Percentiles rank a stretch among this genome's conserved stretches.
phyloP scores from a whole-genome alignment of 306 rosid species.

The Vigna angularis region DNA sequence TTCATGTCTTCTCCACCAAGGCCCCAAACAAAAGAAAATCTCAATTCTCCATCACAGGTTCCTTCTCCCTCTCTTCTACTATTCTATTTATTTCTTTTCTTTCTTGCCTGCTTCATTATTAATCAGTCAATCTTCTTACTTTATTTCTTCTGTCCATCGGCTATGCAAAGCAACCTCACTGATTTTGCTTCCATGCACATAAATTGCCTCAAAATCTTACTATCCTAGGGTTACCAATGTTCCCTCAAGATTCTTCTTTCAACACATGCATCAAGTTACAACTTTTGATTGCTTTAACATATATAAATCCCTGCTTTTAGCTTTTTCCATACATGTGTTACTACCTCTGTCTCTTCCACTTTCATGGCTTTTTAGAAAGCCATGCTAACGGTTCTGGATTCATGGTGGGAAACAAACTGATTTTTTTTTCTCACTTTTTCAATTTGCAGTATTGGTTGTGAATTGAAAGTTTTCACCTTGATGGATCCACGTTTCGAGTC shows the following conservation, averaged over 20 bases:
- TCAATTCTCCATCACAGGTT: slow-evolving; percentile 7
- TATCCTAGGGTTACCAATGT: slow-evolving; percentile 33
- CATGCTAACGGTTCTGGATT: neutral
- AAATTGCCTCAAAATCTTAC: slow-evolving; percentile 2
- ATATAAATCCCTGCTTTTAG: neutral
- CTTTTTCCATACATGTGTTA: neutral
- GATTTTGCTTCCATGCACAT: neutral
- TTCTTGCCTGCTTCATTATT: neutral
- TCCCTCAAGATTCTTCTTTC: neutral
- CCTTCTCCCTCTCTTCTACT: neutral
- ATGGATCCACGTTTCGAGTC: slow-evolving; percentile 50
- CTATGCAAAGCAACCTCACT: neutral
- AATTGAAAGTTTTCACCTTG: neutral
- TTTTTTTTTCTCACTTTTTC: neutral
- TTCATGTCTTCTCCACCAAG: neutral
- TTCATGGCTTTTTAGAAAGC: neutral
- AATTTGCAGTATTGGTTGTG: neutral
- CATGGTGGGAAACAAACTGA: neutral
- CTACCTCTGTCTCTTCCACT: neutral
- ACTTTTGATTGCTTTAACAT: neutral
- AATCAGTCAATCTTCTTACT: neutral
- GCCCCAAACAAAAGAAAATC: neutral
- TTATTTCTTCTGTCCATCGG: slow-evolving; percentile 1
- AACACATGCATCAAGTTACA: neutral
- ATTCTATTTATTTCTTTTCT: neutral